Base-by-base conservation (phyloP, 2,329 filamentous ascomycete genomes). In the Lachnellula arida region DNA sequence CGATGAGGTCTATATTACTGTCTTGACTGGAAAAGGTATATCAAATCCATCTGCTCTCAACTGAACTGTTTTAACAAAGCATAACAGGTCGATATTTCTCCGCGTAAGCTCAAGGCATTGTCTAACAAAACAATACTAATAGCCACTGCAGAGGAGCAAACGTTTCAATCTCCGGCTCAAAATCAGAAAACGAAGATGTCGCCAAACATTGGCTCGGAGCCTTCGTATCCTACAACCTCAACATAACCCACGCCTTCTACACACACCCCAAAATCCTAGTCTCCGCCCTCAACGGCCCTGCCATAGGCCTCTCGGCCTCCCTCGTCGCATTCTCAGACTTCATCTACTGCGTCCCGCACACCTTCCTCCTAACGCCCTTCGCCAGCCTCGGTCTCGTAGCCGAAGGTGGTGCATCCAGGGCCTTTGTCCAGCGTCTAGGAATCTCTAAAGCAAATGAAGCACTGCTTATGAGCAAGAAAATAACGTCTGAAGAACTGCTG, bases 211-310 rank as follows among this genome's bases (percentile, higher is more conserved):
- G 84, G 75, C 81, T 95, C 37, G 78, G 81, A 51, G 76, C 71
- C 68, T 96, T 97, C 73, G 87, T 90, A 11, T 78, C 87, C 63
- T 87, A 88, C 78, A 97, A 97, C 78, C 82, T 97, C 55, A 89
- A 96, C 79, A 82, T 90, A 66, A 94, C 92, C 2, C 87, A 90
- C 66, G 87, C 91, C 65, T 96, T 97, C 77, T 92, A 94, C 77
- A 86, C 85, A 14, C 94, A 97, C 75, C 89, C 91, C 65, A 97
- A 97, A 76, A 88, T 97, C 73, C 88, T 97, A 23, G 82, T 97
- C 58, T 86, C 87, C 0, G 94, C 90, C 0, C 85, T 97, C 63
- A 97, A 97, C 75, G 94, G 93, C 3, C 94, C 94, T 5, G 91
- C 86, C 11, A 81, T 99, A 52, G 94, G 94, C 5, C 85, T 97